Conservation (phyloP, 2,329 filamentous ascomycete genomes). For the Pseudovirgaria hyperparasitica region DNA sequence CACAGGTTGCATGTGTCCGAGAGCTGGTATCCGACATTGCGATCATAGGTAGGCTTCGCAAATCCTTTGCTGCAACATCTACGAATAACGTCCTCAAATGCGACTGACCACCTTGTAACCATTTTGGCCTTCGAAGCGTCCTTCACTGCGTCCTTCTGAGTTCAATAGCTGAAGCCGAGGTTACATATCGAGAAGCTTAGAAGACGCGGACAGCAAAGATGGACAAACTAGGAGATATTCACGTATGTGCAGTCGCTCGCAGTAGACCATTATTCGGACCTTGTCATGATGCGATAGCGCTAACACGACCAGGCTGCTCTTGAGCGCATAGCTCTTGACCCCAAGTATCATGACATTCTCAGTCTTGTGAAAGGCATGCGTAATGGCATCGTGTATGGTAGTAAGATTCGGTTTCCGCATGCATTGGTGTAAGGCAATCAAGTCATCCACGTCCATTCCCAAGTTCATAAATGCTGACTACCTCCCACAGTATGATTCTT, state of each 20-base stretch:
- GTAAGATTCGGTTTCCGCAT: slow-evolving; percentile 96
- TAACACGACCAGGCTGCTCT: slow-evolving; percentile 43
- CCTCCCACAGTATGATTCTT: slow-evolving; percentile 66
- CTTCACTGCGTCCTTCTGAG: too few relatives aligned
- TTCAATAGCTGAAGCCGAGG: too few relatives aligned
- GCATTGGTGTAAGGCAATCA: slow-evolving; percentile 74
- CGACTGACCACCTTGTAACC: too few relatives aligned
- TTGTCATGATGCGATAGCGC: not conserved
- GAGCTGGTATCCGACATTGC: too few relatives aligned
- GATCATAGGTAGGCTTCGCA: too few relatives aligned
- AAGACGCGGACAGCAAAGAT: too few relatives aligned
- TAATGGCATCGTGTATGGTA: slow-evolving; percentile 93
- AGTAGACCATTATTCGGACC: not conserved
- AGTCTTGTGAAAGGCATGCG: slow-evolving; percentile 83
- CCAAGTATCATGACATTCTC: slow-evolving; percentile 72
- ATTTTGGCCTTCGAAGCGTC: too few relatives aligned
- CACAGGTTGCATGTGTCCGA: too few relatives aligned
- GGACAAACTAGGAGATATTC: slow-evolving; percentile 20
- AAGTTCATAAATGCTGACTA: slow-evolving; percentile 1
- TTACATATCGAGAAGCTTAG: too few relatives aligned
- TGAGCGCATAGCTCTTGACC: slow-evolving; percentile 69
- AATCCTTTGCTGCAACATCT: too few relatives aligned
- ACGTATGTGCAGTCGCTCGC: slow-evolving; percentile 14
- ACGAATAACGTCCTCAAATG: too few relatives aligned
- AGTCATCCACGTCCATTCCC: not conserved